Evolutionary conservation across 768 basidiomycete genomes (phyloP).

Genomic region (Collybiopsis luxurians): DNA sequence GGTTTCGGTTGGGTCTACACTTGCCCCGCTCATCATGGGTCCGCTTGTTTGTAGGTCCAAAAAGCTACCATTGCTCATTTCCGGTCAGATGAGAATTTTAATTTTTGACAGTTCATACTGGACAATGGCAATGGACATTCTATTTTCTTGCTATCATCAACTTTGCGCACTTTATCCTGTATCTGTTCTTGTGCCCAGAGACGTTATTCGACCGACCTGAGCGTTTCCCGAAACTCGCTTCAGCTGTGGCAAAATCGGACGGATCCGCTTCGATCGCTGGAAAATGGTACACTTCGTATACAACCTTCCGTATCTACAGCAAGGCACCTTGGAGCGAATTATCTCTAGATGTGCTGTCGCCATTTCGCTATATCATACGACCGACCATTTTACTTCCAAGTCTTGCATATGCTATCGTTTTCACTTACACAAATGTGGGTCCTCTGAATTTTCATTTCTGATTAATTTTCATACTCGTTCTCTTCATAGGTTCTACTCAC

Average conservation of each 20-base stretch:
- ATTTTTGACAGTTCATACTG: not conserved
- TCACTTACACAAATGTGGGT: conserved; percentile 3
- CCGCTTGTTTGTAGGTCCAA: conserved; percentile 1
- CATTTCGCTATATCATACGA: not conserved
- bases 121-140: conserved; percentile 5
- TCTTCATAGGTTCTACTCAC: not conserved
- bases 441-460: not conserved
- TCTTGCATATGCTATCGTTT: conserved; percentile 1
- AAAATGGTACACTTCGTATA: conserved; percentile 3
- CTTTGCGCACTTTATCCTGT: not conserved
- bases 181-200: conserved; percentile 1
- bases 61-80: not conserved
- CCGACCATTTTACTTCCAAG: not conserved
- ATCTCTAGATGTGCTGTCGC: not conserved
- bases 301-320: not conserved
- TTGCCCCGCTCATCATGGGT: not conserved
- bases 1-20: not conserved
- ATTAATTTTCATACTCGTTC: not conserved
- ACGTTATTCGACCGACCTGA: conserved; percentile 3
- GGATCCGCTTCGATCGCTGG: not conserved
- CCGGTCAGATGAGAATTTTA: no score
- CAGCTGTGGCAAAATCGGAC: not conserved
- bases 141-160: conserved; percentile 2
- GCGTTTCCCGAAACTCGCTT: not conserved
- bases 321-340: not conserved